Conservation (phyloP, 129 eudicot genomes). For the Artemisia tridentata region DNA sequence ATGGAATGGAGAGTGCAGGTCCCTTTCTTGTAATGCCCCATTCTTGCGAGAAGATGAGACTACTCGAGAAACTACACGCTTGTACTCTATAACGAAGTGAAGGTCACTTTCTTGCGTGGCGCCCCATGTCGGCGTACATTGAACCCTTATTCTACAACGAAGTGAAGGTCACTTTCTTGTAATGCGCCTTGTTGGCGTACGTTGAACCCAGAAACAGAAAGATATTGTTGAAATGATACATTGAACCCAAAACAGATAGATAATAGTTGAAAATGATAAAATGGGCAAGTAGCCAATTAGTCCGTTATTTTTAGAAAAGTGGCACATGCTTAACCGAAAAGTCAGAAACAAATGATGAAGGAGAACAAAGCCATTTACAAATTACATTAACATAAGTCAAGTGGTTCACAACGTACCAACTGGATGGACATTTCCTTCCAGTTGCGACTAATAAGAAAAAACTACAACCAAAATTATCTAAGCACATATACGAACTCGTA, state of each 20-base stretch:
- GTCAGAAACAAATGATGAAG: slow-evolving; percentile 25
- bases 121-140: too few species aligned
- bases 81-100: background rate
- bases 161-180: too few species aligned
- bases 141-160: too few species aligned
- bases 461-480: slow-evolving; percentile 30
- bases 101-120: too few species aligned
- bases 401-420: slow-evolving; percentile 30
- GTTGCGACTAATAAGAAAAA: slow-evolving; percentile 20
- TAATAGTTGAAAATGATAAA: slow-evolving; percentile 15
- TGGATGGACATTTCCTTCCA: slow-evolving; percentile 33
- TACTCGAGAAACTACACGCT: background rate
- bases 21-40: too few species aligned
- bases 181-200: too few species aligned
- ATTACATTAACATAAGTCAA: slow-evolving; percentile 30
- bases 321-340: slow-evolving; percentile 6
- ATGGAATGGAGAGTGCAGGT: too few species aligned
- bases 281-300: slow-evolving; percentile 16
- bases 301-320: slow-evolving; percentile 17
- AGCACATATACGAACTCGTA: slow-evolving; percentile 25
- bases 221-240: slow-evolving; percentile 12
- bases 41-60: background rate
- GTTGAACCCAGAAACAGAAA: background rate
- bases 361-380: slow-evolving; percentile 36
- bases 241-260: slow-evolving; percentile 12